phyloP scores from a whole-genome alignment of 805 yeast species.

The Millerago galiae region DNA sequence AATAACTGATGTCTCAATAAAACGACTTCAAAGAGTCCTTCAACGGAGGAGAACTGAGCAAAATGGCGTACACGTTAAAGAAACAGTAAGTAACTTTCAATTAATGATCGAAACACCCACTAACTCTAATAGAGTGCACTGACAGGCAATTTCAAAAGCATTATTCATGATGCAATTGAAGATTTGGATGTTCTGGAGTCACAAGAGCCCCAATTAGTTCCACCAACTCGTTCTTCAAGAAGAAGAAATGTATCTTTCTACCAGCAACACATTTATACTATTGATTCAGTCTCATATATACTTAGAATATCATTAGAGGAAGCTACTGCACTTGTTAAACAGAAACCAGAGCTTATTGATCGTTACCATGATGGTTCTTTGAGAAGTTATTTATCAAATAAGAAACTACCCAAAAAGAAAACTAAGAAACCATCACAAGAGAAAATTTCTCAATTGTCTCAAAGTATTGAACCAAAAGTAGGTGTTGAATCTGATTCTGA shows the following conservation, averaged over 20 bases:
- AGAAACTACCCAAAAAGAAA: not conserved
- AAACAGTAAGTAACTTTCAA: slow-evolving; percentile 2
- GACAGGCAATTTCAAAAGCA: not conserved
- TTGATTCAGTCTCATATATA: slow-evolving; percentile 19
- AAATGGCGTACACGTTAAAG: not conserved
- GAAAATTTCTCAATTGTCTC: not conserved
- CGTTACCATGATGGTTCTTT: slow-evolving; percentile 24
- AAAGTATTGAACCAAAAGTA: not conserved
- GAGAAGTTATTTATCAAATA: slow-evolving; percentile 7
- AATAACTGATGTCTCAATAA: slow-evolving; percentile 5
- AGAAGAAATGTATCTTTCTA: slow-evolving; percentile 17
- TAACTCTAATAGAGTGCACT: not conserved
- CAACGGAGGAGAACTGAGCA: not conserved
- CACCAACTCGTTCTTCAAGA: slow-evolving; percentile 5
- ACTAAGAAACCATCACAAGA: not conserved
- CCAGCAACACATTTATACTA: slow-evolving; percentile 23
- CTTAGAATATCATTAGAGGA: slow-evolving; percentile 13
- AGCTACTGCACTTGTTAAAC: slow-evolving; percentile 18
- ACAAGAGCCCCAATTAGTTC: no score
- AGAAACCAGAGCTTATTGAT: slow-evolving; percentile 18
- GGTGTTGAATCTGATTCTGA: not conserved
- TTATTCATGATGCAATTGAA: not conserved
- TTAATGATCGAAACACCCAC: not conserved
- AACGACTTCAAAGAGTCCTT: not conserved
- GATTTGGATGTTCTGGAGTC: not conserved